These are phyloP conservation scores for Megacollybia marginata DNA, from an alignment of 768 basidiomycete genomes.

Conservation along the genomic window DNA sequence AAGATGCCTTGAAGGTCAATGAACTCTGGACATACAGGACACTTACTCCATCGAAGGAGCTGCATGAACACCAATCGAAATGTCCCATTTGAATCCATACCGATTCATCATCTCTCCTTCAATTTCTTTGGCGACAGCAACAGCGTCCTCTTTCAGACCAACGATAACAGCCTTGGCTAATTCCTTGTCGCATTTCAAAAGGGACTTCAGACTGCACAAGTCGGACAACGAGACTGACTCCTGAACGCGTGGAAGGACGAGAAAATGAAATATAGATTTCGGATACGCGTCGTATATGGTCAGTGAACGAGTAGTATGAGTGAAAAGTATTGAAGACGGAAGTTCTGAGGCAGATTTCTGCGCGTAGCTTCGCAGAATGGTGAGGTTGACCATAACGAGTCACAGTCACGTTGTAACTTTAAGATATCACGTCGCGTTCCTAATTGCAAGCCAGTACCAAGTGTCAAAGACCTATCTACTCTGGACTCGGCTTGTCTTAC, in stretches of 20 bases:
- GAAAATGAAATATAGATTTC: slow-evolving; percentile 83
- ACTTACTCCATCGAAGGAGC: slow-evolving; percentile 81
- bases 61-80: slow-evolving; percentile 83
- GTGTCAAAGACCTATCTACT: slow-evolving; percentile 16
- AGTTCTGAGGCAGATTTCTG: slow-evolving; percentile 40
- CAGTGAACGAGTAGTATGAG: slow-evolving; percentile 43
- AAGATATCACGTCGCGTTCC: not conserved
- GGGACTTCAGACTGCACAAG: slow-evolving; percentile 46
- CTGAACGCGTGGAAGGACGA: slow-evolving; percentile 66
- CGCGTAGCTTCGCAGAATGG: slow-evolving; percentile 58
- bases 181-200: slow-evolving; percentile 48
- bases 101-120: slow-evolving; percentile 71
- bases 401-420: not conserved
- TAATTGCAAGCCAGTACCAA: not conserved
- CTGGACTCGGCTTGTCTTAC: slow-evolving; percentile 20
- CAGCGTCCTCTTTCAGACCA: slow-evolving; percentile 49
- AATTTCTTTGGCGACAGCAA: slow-evolving; percentile 49
- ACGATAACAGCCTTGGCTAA: slow-evolving; percentile 47
- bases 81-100: slow-evolving; percentile 70
- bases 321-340: slow-evolving; percentile 55
- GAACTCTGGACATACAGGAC: not conserved
- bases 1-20: slow-evolving; percentile 46
- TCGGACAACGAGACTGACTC: slow-evolving; percentile 22
- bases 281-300: slow-evolving; percentile 73
- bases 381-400: slow-evolving; percentile 18